A percentile compares a stretch with the other conserved stretches of the same genome.
These are phyloP conservation scores for Erigeron canadensis DNA, from an alignment of 129 eudicot genomes.

Conservation along the genomic window DNA sequence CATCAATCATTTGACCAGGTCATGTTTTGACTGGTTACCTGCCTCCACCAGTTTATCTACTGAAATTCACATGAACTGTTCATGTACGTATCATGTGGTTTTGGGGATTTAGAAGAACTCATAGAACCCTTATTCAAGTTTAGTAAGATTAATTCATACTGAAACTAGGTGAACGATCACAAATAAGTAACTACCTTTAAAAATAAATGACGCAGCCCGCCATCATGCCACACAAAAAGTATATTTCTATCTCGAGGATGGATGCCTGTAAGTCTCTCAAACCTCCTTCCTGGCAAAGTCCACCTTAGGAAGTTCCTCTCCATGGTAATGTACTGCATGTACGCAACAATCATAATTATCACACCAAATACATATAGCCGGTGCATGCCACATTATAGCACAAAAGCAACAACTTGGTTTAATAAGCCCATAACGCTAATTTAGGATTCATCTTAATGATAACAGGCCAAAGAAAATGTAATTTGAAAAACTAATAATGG, in stretches of 20 bases:
- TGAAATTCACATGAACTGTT: background rate
- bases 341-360: background rate
- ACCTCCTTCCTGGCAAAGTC: conserved; percentile 75
- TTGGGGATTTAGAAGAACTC: conserved; percentile 18
- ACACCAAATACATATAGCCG: background rate
- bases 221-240: conserved; percentile 75
- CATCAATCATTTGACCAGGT: no score
- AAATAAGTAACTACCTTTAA: conserved; percentile 68
- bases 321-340: conserved; percentile 68
- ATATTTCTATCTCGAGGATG: conserved; percentile 88
- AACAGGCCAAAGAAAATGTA: background rate
- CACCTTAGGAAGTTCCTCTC: conserved; percentile 82
- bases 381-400: background rate
- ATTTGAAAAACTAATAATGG: background rate
- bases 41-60: background rate
- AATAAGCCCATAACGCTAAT: background rate
- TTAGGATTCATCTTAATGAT: background rate
- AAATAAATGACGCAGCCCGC: conserved; percentile 74
- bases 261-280: conserved; percentile 83
- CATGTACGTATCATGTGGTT: conserved; percentile 26
- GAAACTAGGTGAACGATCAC: conserved; percentile 56
- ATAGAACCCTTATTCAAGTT: conserved; percentile 19
- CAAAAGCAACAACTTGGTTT: background rate
- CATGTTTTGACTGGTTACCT: no score
- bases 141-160: conserved; percentile 20